Evolutionary conservation across 805 yeast species (phyloP).

Genomic region (Candida cerambycidarum): DNA sequence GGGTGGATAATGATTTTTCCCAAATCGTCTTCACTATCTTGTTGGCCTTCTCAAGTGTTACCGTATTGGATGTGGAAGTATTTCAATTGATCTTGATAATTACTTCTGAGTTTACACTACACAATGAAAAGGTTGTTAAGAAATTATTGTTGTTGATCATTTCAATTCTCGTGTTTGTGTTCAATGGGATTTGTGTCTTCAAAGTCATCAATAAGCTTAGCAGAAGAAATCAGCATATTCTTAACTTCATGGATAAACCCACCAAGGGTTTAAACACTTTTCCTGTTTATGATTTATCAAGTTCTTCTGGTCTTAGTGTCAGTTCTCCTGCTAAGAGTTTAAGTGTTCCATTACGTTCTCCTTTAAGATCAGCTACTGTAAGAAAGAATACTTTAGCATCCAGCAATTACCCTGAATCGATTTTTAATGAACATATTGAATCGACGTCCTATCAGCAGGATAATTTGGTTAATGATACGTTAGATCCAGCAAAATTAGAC

Average conservation of each 20-base stretch:
- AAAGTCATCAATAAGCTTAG: not conserved
- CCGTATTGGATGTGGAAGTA: not conserved
- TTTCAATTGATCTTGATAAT: not conserved
- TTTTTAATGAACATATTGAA: conserved; percentile 2
- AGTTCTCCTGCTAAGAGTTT: too few relatives aligned
- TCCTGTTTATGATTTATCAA: too few relatives aligned
- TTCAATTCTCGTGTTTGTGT: not conserved
- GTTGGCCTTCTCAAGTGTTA: not conserved
- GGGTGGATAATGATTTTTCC: not conserved
- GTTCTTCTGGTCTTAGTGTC: too few relatives aligned
- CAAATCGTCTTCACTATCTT: not conserved
- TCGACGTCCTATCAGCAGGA: not conserved
- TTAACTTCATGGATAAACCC: too few relatives aligned
- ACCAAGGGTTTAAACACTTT: too few relatives aligned
- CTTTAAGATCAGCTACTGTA: too few relatives aligned
- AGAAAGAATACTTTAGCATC: not conserved
- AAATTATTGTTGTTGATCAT: not conserved
- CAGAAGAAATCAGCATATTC: not conserved
- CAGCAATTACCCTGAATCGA: not conserved
- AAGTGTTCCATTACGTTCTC: too few relatives aligned
- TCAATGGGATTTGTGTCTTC: not conserved
- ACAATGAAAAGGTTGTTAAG: conserved; percentile 1
- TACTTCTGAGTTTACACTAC: not conserved
- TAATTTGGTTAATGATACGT: not conserved
- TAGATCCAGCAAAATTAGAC: not conserved